phyloP scores from a whole-genome alignment of 148 eudicot species.

The Vaccinium myrtillus region DNA sequence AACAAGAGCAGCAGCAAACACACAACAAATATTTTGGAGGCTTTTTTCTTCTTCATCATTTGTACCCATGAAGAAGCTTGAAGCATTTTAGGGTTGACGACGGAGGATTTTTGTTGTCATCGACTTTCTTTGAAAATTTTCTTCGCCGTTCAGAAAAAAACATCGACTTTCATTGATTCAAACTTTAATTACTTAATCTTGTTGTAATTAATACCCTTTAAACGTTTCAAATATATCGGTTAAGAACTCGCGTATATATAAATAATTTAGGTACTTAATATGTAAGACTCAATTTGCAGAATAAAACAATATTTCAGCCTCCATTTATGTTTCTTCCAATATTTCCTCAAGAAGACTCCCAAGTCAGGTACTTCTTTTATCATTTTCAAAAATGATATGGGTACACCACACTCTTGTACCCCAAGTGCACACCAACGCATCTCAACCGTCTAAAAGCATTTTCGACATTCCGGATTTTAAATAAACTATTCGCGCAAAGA shows the following conservation, averaged over 20 bases:
- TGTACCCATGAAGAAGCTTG: neutral
- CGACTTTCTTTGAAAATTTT: neutral
- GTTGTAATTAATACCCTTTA: neutral
- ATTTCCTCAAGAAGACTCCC: neutral
- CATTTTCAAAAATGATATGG: neutral
- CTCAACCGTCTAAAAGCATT: too few relatives aligned
- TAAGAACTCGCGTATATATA: neutral
- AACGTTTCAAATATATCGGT: neutral
- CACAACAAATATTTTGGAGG: neutral
- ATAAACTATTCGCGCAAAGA: too few relatives aligned
- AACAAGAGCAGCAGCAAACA: neutral
- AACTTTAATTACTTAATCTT: neutral
- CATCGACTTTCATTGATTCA: neutral
- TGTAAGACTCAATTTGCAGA: neutral
- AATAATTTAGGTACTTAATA: neutral
- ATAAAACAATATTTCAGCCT: neutral
- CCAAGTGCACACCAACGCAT: too few relatives aligned
- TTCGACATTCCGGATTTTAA: too few relatives aligned
- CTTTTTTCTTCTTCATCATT: slow-evolving; percentile 17
- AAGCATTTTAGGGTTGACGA: slow-evolving; percentile 8
- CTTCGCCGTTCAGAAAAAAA: too few relatives aligned
- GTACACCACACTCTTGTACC: too few relatives aligned
- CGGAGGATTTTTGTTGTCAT: neutral
- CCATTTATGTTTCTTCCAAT: neutral
- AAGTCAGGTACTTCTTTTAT: neutral